A percentile compares a stretch with the other conserved stretches of the same genome.
phyloP scores from a whole-genome alignment of 305 asterid species.

The Solanum chacoense region DNA sequence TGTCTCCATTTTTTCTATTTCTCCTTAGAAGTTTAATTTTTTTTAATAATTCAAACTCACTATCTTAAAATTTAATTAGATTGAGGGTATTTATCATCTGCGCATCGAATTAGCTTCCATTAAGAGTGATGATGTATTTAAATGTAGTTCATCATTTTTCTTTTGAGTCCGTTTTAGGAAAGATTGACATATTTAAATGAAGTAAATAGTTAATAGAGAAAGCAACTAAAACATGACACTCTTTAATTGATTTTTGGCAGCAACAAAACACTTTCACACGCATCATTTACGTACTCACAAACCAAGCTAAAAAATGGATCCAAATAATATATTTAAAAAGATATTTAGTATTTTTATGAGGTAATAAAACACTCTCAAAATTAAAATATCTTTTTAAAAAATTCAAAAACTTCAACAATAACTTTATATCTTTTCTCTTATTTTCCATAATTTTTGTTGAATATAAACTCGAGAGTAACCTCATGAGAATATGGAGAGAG shows the following conservation, averaged over 20 bases:
- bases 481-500: not conserved
- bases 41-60: not conserved
- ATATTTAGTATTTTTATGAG: no score
- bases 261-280: not conserved
- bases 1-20: no score
- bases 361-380: no score
- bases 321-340: no score
- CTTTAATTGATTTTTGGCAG: not conserved
- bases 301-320: not conserved
- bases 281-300: not conserved
- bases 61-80: no score
- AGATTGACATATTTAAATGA: not conserved
- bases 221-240: not conserved
- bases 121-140: no score
- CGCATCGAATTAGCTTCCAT: not conserved
- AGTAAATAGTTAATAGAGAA: not conserved
- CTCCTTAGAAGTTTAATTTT: not conserved
- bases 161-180: not conserved
- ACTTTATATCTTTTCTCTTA: no score
- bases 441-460: no score
- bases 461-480: not conserved
- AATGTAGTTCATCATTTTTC: no score
- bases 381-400: no score
- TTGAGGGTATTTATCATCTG: not conserved
- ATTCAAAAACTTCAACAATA: accelerated